Evolutionary conservation across 441 rosid genomes (phyloP), one percentile per base, ranked within the genome.

Genomic region (Erysimum cheiri): DNA sequence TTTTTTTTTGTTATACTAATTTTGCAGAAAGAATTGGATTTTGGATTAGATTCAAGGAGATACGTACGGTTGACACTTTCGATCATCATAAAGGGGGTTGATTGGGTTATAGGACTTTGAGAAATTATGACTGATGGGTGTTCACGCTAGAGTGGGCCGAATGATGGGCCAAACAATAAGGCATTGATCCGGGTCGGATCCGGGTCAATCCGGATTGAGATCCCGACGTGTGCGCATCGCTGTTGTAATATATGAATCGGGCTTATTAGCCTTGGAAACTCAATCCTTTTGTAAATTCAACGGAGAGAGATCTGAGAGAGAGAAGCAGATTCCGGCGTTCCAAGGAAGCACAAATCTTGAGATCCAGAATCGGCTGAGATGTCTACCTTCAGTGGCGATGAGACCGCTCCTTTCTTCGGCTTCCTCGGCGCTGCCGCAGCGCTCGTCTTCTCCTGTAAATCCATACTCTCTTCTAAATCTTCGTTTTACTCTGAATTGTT

Each of bases 361-460:
- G 72, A 70, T 76, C 76, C 37, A 58, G 32, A 58, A 46, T 64
- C 61, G 53, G 4, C 39, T 7, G 8, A 12, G 64, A 84, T 84
- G 85, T 74, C 85, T 28, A 41, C 84, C 2, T 87, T 87, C 80
- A 87, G 92, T 80, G 89, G 92, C 77, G 92, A 87, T 78, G 92
- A 87, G 77, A 87, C 88, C 26, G 89, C 92, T 17, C 89, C 89
- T 5, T 85, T 85, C 84, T 85, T 87, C 72, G 89, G 87, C 62
- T 85, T 84, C 80, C 88, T 84, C 28, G 85, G 88, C 69, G 85
- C 88, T 4, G 86, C 89, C 1, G 85, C 92, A 8, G 92, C 88
- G 0, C 92, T 87, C 72, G 88, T 85, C 76, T 87, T 87, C 85
- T 85, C 92, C 56, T 87, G 92, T 87, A 83, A 76, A 37, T 57